These are phyloP conservation scores for Paramecium bursaria DNA, from an alignment of 73 alveolate genomes.

Conservation along the genomic window DNA sequence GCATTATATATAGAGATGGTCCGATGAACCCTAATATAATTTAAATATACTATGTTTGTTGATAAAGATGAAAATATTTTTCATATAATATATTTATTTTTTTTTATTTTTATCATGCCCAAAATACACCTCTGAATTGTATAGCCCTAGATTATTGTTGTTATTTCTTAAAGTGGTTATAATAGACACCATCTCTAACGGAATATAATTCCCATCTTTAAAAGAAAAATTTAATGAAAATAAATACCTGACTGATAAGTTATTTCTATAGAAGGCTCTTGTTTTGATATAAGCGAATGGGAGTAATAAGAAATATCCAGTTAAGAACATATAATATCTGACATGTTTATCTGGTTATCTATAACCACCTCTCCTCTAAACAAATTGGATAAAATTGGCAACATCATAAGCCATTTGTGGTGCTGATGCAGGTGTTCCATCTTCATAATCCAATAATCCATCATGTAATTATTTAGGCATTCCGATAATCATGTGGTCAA, in stretches of 20 bases:
- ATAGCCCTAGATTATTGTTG: constrained; percentile 67
- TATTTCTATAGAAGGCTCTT: constrained; percentile 68
- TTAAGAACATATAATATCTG: constrained; percentile 69
- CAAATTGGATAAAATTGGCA: constrained; percentile 85
- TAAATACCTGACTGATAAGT: constrained; percentile 53
- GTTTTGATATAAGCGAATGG: constrained; percentile 70
- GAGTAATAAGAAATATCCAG: constrained; percentile 50
- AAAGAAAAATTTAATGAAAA: background rate
- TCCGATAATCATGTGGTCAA: constrained; percentile 93
- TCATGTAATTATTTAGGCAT: constrained; percentile 94
- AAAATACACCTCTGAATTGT: constrained; percentile 69
- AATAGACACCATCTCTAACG: constrained; percentile 74
- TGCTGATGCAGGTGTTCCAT: constrained; percentile 95
- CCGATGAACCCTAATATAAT: too few relatives aligned
- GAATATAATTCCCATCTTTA: constrained; percentile 73
- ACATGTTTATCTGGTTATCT: constrained; percentile 66
- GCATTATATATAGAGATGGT: too few relatives aligned
- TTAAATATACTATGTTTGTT: too few relatives aligned
- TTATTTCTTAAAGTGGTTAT: constrained; percentile 68
- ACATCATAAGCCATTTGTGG: constrained; percentile 98
- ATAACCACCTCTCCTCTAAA: constrained; percentile 79
- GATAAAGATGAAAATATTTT: too few relatives aligned
- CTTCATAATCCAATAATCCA: constrained; percentile 93
- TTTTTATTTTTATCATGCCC: too few relatives aligned
- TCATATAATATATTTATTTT: too few relatives aligned